Evolutionary conservation across 805 yeast species (phyloP).

Genomic region (Yamadazyma sp.): DNA sequence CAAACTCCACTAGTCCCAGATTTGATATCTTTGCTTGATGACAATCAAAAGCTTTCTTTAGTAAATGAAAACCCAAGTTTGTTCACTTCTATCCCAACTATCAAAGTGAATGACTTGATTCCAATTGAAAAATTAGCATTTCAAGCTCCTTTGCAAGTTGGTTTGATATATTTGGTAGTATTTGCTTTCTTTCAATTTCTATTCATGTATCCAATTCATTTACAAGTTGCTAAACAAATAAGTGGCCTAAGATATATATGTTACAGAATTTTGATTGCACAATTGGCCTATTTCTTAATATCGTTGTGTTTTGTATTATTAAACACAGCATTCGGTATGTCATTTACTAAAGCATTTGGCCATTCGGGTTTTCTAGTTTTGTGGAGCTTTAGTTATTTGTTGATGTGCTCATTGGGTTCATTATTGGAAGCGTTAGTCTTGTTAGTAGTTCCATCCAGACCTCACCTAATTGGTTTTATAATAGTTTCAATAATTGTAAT

Average conservation of each 20-base stretch:
- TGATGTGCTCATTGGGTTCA: constrained; percentile 30
- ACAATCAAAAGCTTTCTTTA: constrained; percentile 7
- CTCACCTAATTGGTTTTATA: constrained; percentile 26
- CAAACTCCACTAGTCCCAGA: constrained; percentile 16
- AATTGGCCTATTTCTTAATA: constrained; percentile 24
- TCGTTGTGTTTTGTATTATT: constrained; percentile 26
- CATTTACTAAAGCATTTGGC: constrained; percentile 22
- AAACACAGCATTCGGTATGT: constrained; percentile 27
- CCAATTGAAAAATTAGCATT: constrained; percentile 23
- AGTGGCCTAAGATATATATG: constrained; percentile 23
- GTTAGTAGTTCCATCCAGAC: constrained; percentile 20
- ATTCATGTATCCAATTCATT: constrained; percentile 24
- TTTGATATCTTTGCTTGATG: constrained; percentile 13
- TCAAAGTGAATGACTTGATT: constrained; percentile 18
- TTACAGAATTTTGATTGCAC: constrained; percentile 24
- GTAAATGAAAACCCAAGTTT: constrained; percentile 19
- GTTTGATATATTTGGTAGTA: constrained; percentile 27
- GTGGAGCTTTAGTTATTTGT: constrained; percentile 28
- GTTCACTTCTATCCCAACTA: constrained; percentile 23
- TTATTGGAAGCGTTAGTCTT: constrained; percentile 26
- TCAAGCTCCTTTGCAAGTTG: constrained; percentile 33
- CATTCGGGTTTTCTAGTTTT: constrained; percentile 30
- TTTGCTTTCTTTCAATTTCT: constrained; percentile 35
- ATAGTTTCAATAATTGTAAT: constrained; percentile 25
- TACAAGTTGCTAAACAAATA: constrained; percentile 23